Base-by-base conservation (phyloP, 352 stramenopile species). In the Globisporangium ultimum region DNA sequence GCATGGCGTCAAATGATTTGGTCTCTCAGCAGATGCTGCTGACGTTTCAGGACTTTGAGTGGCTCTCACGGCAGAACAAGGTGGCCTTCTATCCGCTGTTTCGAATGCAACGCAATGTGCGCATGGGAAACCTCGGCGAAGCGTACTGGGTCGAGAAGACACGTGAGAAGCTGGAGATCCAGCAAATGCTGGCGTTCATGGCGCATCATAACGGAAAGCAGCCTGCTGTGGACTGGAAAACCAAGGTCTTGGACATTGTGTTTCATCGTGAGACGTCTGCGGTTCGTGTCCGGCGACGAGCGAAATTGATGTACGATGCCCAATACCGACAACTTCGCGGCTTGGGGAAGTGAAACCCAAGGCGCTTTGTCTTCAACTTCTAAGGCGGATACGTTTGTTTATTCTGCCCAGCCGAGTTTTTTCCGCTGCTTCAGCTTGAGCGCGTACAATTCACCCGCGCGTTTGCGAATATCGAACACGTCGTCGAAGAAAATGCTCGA, bases 11-110 rank as follows among this genome's bases (percentile, higher is more conserved):
- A 1, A 75, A 66, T 9, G 32, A 67, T 48, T 21, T 77, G 24
- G 6, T 71, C 41, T 43, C 48, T 41, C 48, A 67, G 17, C 45
- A 64, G 20, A 52, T 57, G 48, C 55, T 55, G 6, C 45, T 80
- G 18, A 73, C 66, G 17, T 87, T 89, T 49, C 66, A 70, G 4
- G 79, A 84, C 45, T 87, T 89, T 45, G 60, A 84, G 52, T 61
- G 70, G 21, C 67, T 89, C 15, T 74, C 77, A 11, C 64, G 53
- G 18, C 76, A 74, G 14, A 68, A 89, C 43, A 66, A 61, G 14
- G 64, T 82, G 21, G 71, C 76, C 0, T 87, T 89, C 52, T 85
- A 74, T 28, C 80, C 77, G 9, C 52, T 89, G 3, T 50, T 87
- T 2, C 68, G 70, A 56, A 61, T 87, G 48, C 77, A 89, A 50